These are phyloP conservation scores for Terana coerulea DNA, from an alignment of 768 basidiomycete species.

Conservation along the genomic window DNA sequence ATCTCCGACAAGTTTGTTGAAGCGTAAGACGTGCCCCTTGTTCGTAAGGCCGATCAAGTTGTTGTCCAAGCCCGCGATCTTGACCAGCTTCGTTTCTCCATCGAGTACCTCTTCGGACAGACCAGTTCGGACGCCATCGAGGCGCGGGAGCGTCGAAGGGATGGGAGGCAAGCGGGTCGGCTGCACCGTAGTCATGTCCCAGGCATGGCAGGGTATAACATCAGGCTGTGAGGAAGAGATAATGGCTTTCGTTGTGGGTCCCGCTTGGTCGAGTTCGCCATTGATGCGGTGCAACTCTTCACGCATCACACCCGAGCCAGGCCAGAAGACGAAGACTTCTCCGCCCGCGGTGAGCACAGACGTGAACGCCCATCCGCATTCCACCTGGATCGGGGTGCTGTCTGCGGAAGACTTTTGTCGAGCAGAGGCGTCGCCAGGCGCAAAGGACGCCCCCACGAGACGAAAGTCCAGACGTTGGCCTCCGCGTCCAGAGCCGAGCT, in stretches of 20 bases:
- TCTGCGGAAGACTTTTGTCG: conserved; percentile 38
- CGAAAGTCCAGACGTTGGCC: conserved; percentile 68
- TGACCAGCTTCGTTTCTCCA: conserved; percentile 50
- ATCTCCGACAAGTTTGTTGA: conserved; percentile 44
- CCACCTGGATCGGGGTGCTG: conserved; percentile 56
- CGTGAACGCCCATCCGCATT: conserved; percentile 82
- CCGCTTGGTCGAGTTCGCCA: conserved; percentile 40
- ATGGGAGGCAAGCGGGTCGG: conserved; percentile 59
- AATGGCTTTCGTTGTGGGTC: conserved; percentile 11
- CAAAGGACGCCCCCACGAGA: conserved; percentile 78
- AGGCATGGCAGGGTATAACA: conserved; percentile 57
- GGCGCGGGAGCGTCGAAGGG: conserved; percentile 50
- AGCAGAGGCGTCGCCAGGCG: conserved; percentile 40
- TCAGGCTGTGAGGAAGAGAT: conserved; percentile 29
- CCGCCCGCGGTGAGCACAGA: conserved; percentile 69
- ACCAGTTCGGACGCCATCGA: conserved; percentile 33
- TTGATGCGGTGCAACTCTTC: conserved; percentile 35
- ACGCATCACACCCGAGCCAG: conserved; percentile 43
- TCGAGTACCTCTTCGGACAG: conserved; percentile 21
- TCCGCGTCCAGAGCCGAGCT: conserved; percentile 58
- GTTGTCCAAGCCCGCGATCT: conserved; percentile 76
- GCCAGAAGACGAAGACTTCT: conserved; percentile 76
- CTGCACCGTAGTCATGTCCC: conserved; percentile 44
- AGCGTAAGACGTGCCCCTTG: conserved; percentile 71
- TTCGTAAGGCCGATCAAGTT: conserved; percentile 79